Percentiles rank a stretch among this genome's conserved stretches.
phyloP scores from a whole-genome alignment of 192 early-diverging fungal genomes.

The Entophlyctis luteolus region DNA sequence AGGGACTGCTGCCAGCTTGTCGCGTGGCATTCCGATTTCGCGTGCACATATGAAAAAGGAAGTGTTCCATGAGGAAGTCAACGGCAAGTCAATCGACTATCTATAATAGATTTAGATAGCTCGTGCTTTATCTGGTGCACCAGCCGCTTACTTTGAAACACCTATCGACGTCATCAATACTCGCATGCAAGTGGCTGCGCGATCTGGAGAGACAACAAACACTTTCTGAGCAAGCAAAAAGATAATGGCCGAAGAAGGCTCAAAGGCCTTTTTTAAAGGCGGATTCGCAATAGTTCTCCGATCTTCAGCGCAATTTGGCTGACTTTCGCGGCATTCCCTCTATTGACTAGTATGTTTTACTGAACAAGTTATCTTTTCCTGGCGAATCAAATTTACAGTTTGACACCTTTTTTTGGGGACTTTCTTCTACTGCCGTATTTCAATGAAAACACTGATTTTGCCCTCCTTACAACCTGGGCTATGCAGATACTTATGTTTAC shows the following conservation, averaged over 20 bases:
- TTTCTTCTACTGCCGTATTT: too few species aligned
- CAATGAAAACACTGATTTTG: too few species aligned
- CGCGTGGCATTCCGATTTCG: slow-evolving; percentile 94
- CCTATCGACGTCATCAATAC: slow-evolving; percentile 99
- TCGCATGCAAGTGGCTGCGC: slow-evolving; percentile 88
- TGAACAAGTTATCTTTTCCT: not conserved
- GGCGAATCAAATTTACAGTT: not conserved
- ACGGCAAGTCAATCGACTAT: slow-evolving; percentile 52
- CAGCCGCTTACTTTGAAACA: slow-evolving; percentile 93
- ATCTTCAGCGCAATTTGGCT: slow-evolving; percentile 95
- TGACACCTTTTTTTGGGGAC: too few species aligned
- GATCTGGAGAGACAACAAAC: slow-evolving; percentile 82
- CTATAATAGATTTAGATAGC: slow-evolving; percentile 79
- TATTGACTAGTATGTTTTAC: not conserved
- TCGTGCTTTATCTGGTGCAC: slow-evolving; percentile 92
- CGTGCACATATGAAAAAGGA: slow-evolving; percentile 96
- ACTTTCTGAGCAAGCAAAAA: slow-evolving; percentile 79
- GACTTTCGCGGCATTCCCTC: slow-evolving; percentile 62
- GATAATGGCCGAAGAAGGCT: slow-evolving; percentile 87
- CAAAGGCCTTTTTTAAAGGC: slow-evolving; percentile 95
- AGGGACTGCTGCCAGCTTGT: slow-evolving; percentile 87
- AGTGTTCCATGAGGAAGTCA: slow-evolving; percentile 77
- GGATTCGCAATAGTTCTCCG: slow-evolving; percentile 87
- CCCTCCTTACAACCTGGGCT: too few species aligned
- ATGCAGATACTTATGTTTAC: too few species aligned